Evolutionary conservation across 176 grass and related monocot species (phyloP).

Genomic region (Elymus sibiricus): DNA sequence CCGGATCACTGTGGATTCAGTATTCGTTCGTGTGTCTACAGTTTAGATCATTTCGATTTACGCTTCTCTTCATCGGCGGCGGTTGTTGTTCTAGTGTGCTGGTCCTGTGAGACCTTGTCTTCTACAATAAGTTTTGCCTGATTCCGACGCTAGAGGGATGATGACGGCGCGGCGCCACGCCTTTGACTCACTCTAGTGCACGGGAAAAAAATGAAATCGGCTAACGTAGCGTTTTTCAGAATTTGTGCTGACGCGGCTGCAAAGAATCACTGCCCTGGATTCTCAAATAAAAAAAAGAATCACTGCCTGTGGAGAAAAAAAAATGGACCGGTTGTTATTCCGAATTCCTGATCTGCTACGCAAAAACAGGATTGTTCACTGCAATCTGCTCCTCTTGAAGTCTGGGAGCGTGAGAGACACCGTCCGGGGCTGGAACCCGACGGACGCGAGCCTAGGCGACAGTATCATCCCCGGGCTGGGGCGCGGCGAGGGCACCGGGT

Average conservation of each 20-base stretch:
- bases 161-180: no score
- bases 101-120: no score
- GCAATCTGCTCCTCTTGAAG: conserved; percentile 56
- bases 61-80: no score
- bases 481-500: conserved; percentile 80
- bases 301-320: not conserved
- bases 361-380: conserved; percentile 16
- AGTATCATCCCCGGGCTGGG: conserved; percentile 67
- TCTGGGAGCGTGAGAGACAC: conserved; percentile 59
- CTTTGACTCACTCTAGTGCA: no score
- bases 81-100: no score
- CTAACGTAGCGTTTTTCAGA: not conserved
- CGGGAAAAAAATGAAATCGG: not conserved
- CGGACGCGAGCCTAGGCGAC: conserved; percentile 67
- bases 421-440: conserved; percentile 43
- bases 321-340: conserved; percentile 7
- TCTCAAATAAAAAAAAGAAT: not conserved
- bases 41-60: no score
- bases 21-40: no score
- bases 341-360: not conserved
- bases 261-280: not conserved
- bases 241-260: not conserved
- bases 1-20: no score
- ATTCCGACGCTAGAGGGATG: no score
- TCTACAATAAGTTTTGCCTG: no score